Conservation (phyloP, 2,329 filamentous ascomycete species). For the Hypocrella siamensis region DNA sequence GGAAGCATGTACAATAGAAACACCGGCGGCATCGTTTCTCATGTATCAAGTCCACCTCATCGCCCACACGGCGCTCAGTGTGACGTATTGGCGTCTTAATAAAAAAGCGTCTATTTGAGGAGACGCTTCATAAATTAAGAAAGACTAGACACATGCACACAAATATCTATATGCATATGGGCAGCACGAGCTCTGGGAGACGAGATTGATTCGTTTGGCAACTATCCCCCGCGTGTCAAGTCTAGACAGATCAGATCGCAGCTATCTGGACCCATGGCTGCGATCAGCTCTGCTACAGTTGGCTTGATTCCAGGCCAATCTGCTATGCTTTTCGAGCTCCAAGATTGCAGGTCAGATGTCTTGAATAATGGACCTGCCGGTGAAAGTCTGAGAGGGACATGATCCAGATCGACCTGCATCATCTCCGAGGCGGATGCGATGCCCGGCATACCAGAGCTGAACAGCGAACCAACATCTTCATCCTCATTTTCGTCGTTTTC, state of each 20-base stretch:
- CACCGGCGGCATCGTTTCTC: too few species aligned
- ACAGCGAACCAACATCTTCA: conserved; percentile 24
- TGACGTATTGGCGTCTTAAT: too few species aligned
- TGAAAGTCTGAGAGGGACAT: conserved; percentile 37
- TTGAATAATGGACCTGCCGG: conserved; percentile 20
- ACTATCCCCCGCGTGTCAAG: conserved; percentile 18
- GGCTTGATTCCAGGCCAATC: conserved; percentile 40
- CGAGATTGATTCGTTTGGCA: too few species aligned
- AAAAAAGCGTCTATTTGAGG: too few species aligned
- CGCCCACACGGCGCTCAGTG: too few species aligned
- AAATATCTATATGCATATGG: too few species aligned
- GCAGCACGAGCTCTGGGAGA: too few species aligned
- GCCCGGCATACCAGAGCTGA: conserved; percentile 51
- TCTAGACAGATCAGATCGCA: conserved; percentile 42
- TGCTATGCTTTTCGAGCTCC: conserved; percentile 36
- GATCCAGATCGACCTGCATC: conserved; percentile 37
- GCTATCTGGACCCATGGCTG: conserved; percentile 46
- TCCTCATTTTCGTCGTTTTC: conserved; percentile 7
- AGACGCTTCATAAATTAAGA: too few species aligned
- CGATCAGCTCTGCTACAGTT: conserved; percentile 50
- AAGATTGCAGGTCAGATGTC: conserved; percentile 38
- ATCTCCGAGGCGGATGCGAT: conserved; percentile 41
- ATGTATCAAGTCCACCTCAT: too few species aligned
- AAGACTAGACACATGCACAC: too few species aligned
- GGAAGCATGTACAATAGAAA: too few species aligned